Evolutionary conservation across 495 filamentous ascomycete species (phyloP).

Genomic region (Opeltia flavorubescens): DNA sequence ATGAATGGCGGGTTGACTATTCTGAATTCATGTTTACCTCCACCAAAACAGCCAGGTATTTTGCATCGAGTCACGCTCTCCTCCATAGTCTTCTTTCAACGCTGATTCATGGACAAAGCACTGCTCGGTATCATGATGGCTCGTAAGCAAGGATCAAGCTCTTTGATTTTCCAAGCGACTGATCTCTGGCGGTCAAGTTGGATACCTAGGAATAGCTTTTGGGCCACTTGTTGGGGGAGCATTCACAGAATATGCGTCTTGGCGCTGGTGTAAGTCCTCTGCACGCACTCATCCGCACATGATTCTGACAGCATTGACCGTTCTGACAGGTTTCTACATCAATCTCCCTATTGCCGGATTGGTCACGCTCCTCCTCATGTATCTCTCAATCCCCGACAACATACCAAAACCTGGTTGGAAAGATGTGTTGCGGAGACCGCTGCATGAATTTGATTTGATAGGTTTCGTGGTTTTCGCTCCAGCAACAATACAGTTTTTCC

Average conservation of each 20-base stretch:
- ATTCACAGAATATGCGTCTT: slow-evolving; percentile 36
- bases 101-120: no score
- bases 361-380: slow-evolving; percentile 29
- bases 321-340: slow-evolving; percentile 65
- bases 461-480: slow-evolving; percentile 33
- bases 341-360: slow-evolving; percentile 44
- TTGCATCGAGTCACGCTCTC: slow-evolving; percentile 9
- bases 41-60: slow-evolving; percentile 31
- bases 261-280: slow-evolving; percentile 48
- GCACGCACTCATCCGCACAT: no score
- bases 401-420: slow-evolving; percentile 25
- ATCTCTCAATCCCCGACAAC: slow-evolving; percentile 35
- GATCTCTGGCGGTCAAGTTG: no score
- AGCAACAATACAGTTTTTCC: slow-evolving; percentile 30
- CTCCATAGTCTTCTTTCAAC: no score
- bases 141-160: no score
- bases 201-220: slow-evolving; percentile 2
- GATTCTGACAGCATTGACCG: no score
- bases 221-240: slow-evolving; percentile 45
- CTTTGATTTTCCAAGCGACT: no score
- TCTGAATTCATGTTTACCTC: slow-evolving; percentile 28
- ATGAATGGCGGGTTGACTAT: slow-evolving; percentile 40
- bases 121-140: no score
- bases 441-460: slow-evolving; percentile 27
- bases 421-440: slow-evolving; percentile 16